phyloP scores from a whole-genome alignment of 2,329 filamentous ascomycete genomes.

The Zymoseptoria tritici region DNA sequence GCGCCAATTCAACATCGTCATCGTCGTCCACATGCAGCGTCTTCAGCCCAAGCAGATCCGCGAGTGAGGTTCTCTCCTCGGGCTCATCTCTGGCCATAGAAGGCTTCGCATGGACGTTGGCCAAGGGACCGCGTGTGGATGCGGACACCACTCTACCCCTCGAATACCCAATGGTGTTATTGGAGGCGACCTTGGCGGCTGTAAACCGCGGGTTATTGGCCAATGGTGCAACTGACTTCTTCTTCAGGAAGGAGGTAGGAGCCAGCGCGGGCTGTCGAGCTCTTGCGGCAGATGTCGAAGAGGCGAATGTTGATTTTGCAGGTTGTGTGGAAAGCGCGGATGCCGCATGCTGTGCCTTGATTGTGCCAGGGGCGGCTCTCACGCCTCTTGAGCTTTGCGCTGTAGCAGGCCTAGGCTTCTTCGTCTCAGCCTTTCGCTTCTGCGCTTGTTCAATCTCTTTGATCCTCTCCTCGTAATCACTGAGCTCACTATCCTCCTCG shows the following conservation, averaged over 20 bases:
- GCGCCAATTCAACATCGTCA: conserved; percentile 7
- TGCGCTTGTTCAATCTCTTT: conserved; percentile 16
- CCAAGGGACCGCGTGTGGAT: conserved; percentile 27
- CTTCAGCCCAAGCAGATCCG: conserved; percentile 20
- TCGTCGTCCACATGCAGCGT: conserved; percentile 15
- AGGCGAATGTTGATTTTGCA: conserved; percentile 32
- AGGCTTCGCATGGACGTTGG: conserved; percentile 14
- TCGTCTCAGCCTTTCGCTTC: conserved; percentile 21
- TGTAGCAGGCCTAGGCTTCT: conserved; percentile 11
- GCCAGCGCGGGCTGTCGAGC: conserved; percentile 32
- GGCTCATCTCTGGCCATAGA: conserved; percentile 3
- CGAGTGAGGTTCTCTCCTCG: conserved; percentile 13
- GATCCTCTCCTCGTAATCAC: conserved; percentile 56
- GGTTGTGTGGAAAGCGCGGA: conserved; percentile 32
- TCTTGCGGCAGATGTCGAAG: conserved; percentile 34
- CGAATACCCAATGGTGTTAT: conserved; percentile 77
- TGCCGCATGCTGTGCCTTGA: conserved; percentile 47
- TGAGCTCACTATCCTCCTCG: conserved; percentile 48
- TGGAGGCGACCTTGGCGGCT: conserved; percentile 60
- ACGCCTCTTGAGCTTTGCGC: neutral
- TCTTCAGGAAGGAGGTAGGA: conserved; percentile 14
- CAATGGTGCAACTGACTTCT: conserved; percentile 14
- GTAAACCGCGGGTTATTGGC: conserved; percentile 45
- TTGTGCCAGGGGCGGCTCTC: conserved; percentile 40
- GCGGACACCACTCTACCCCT: conserved; percentile 57